A percentile compares a stretch with the other conserved stretches of the same genome.
phyloP scores from a whole-genome alignment of 768 basidiomycete species.

The Psilocybe cubensis region DNA sequence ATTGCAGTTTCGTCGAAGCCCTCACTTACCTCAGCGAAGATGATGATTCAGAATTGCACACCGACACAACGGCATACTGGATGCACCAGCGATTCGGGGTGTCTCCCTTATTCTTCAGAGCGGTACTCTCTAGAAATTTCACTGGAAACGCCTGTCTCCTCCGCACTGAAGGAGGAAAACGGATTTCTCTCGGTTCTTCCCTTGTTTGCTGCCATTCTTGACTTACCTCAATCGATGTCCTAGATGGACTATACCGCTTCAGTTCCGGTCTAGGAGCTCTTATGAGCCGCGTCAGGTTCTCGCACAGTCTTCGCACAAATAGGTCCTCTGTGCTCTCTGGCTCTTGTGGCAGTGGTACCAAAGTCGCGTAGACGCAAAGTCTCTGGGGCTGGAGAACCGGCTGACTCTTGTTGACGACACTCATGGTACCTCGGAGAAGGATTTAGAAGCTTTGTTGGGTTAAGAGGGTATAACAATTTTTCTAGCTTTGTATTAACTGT shows the following conservation, averaged over 20 bases:
- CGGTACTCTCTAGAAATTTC: background rate
- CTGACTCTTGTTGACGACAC: no score
- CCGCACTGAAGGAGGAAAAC: background rate
- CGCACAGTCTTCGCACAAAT: background rate
- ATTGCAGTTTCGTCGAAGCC: conserved; percentile 5
- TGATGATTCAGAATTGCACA: background rate
- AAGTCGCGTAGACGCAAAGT: no score
- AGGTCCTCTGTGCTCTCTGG: background rate
- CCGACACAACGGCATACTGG: no score
- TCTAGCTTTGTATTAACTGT: no score
- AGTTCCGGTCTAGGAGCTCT: background rate
- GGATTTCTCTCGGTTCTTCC: background rate
- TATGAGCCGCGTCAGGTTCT: conserved; percentile 6
- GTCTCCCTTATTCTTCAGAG: conserved; percentile 3
- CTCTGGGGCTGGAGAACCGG: no score
- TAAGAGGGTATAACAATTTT: no score
- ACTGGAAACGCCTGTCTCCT: background rate
- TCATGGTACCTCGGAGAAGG: no score
- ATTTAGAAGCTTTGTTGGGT: no score
- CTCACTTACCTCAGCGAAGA: background rate
- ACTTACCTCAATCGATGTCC: background rate
- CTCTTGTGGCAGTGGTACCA: no score
- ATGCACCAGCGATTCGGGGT: no score
- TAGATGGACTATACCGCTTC: conserved; percentile 4
- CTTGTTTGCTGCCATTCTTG: background rate